Conservation (phyloP, 2,329 filamentous ascomycete genomes). For the Claviceps maximensis region DNA sequence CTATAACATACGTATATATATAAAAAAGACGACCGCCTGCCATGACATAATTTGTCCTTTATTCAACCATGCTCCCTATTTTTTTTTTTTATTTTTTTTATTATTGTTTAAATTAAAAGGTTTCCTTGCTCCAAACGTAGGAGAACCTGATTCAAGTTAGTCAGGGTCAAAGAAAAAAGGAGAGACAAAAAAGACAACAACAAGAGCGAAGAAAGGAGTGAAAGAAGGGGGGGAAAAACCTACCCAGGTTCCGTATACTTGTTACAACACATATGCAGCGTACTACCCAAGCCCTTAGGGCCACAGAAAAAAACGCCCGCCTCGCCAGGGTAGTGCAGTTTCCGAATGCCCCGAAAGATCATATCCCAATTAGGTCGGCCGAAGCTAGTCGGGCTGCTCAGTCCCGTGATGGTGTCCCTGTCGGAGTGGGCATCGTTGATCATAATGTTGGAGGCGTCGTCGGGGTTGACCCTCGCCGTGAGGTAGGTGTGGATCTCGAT, state of each 20-base stretch:
- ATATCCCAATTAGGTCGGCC: constrained; percentile 83
- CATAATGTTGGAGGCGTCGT: constrained; percentile 85
- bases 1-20: too few relatives aligned
- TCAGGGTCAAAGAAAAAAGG: background rate
- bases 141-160: constrained; percentile 33
- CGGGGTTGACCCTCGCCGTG: constrained; percentile 73
- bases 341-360: constrained; percentile 73
- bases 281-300: constrained; percentile 64
- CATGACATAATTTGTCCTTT: too few relatives aligned
- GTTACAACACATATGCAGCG: constrained; percentile 72
- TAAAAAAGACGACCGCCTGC: too few relatives aligned
- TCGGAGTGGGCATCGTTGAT: constrained; percentile 80
- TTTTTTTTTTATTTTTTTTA: background rate
- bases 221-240: constrained; percentile 18
- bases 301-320: constrained; percentile 78
- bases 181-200: background rate
- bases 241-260: constrained; percentile 75
- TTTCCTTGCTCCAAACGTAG: constrained; percentile 58
- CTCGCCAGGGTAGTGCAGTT: constrained; percentile 60
- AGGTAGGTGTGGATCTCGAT: constrained; percentile 88
- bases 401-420: constrained; percentile 71
- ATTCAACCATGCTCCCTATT: too few relatives aligned
- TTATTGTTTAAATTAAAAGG: constrained; percentile 42
- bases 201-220: background rate
- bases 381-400: constrained; percentile 73